A percentile compares a stretch with the other conserved stretches of the same genome.
Conservation (phyloP, 805 yeast species). For the Priceomyces haplophilus region DNA sequence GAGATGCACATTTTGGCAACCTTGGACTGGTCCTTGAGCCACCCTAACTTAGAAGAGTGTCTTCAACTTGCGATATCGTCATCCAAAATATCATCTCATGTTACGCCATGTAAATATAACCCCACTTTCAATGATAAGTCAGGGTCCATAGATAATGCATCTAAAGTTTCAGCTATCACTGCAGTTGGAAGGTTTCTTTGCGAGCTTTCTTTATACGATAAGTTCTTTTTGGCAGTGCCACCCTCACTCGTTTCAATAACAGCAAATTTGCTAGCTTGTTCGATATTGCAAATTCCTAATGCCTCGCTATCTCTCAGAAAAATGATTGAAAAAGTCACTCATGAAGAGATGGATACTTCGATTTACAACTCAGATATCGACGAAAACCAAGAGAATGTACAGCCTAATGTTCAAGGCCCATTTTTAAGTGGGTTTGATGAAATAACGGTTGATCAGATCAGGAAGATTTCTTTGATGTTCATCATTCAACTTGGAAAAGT, state of each 20-base stretch:
- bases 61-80: conserved; percentile 38
- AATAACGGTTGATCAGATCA: conserved; percentile 34
- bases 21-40: conserved; percentile 49
- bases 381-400: conserved; percentile 40
- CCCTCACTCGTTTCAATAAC: conserved; percentile 48
- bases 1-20: conserved; percentile 70
- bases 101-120: conserved; percentile 27
- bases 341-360: conserved; percentile 4
- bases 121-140: conserved; percentile 7
- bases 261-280: conserved; percentile 51
- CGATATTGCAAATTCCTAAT: conserved; percentile 48
- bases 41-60: conserved; percentile 52
- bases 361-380: conserved; percentile 11
- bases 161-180: conserved; percentile 48
- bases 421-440: conserved; percentile 50
- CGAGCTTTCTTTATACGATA: conserved; percentile 51
- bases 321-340: conserved; percentile 12
- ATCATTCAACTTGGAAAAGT: conserved; percentile 42
- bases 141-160: conserved; percentile 14
- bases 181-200: conserved; percentile 55
- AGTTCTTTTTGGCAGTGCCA: conserved; percentile 44
- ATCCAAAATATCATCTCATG: conserved; percentile 13
- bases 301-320: conserved; percentile 36
- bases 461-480: conserved; percentile 43
- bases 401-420: conserved; percentile 43